Evolutionary conservation across 768 basidiomycete species (phyloP), one percentile per base, ranked within the genome.

Genomic region (Tulasnella calospora): DNA sequence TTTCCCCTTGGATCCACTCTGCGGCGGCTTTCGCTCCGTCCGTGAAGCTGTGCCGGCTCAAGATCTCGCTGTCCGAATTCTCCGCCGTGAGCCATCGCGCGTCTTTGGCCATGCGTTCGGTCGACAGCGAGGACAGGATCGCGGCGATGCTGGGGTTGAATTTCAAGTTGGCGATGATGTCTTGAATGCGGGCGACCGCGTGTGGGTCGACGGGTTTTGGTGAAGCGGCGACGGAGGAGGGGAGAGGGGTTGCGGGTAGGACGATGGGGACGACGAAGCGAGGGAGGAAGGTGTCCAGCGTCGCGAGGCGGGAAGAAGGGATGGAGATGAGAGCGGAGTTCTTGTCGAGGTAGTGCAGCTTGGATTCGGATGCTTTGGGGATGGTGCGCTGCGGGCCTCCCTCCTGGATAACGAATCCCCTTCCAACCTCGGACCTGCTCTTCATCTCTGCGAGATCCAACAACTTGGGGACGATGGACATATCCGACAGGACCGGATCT

Each of bases 11-110:
- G 81, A 97, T 87, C 93, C 94, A 93, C 3, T 87, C 81, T 3
- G 94, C 90, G 61, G 94, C 94, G 30, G 86, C 85, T 27, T 85
- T 82, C 7, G 92, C 90, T 3, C 92, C 94, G 3, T 86, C 80
- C 0, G 90, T 87, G 83, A 96, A 97, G 12, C 93, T 93, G 82
- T 96, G 94, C n/a, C 96, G 88, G 0, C 91, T 92, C 40, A 90
- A 80, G 80, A 96, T 92, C 15, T 89, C 89, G 12, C 92, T 94
- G 61, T 85, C 84, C n/a, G 85, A 87, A 81, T 92, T 90, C 83
- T 98, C 95, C 72, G 94, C 95, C 0, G 95, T 95, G 78, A 98
- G 89, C 83, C 90, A 96, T 74, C 90, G 88, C 70, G 96, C 88
- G 83, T 94, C 92, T 61, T 88, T 87, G 78, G 86, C 86, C 85